Base-by-base conservation (phyloP, 768 basidiomycete species). In the Tricholoma terreum region DNA sequence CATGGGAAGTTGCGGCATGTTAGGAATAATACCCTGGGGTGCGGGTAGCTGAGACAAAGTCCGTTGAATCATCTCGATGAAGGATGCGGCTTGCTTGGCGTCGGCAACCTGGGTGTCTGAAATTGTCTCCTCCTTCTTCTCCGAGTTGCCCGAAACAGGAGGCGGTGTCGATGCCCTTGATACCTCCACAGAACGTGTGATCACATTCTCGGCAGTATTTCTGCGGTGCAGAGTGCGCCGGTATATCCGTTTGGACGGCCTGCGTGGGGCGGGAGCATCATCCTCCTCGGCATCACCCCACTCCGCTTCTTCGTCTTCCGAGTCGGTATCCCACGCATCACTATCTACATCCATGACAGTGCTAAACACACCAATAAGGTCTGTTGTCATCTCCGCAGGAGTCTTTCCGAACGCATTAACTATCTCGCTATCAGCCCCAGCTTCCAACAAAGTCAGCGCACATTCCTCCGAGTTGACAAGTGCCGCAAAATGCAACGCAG, bases 401-500 rank as follows among this genome's bases (percentile, higher is more conserved):
- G 84, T 90, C 71, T 84, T 85, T 15, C 91, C 91, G 30, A 81
- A 73, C 0, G 77, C 81, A 60, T 92, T 81, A 54, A 92, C 90
- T 50, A 92, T 83, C 65, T 89, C 87, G 27, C 78, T 68, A 60
- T 91, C 87, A 0, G 96, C 96, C 30, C 92, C 92, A 30, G 85
- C 92, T 10, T 80, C 76, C n/a, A 96, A 64, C 30, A 99, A 76
- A 5, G 87, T 70, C 46, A 77, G 74, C 2, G 83, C 81, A 70
- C 91, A 94, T 10, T 80, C 77, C 53, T 76, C 74, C 12, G 89
- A 85, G 21, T 80, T 81, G 6, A 76, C 77, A 33, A 95, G 72
- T 0, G 84, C 87, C 15, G 94, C 90, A 65, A 95, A 89, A 72
- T 95, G 91, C 33, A 98, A 73, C 0, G 97, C 84, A 0, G 95